A percentile compares a stretch with the other conserved stretches of the same genome.
These are phyloP conservation scores for bread wheat (Triticum aestivum) DNA, from an alignment of 176 grass and related monocot species.

Conservation along the genomic window DNA sequence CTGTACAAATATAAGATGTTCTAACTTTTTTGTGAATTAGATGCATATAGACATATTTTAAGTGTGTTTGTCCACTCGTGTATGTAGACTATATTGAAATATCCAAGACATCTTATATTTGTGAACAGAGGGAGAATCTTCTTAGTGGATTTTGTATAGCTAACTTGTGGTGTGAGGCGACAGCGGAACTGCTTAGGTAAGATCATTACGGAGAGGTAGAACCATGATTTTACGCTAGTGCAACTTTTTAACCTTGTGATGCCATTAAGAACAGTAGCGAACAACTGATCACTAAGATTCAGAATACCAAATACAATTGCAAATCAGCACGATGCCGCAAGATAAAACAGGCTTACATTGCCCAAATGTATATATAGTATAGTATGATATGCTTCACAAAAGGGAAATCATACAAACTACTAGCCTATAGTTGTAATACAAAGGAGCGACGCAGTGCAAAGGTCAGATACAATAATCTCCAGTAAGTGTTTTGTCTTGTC, in stretches of 20 bases:
- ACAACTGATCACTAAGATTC: not conserved
- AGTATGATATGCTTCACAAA: slow-evolving; percentile 4
- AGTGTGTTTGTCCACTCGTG: no score
- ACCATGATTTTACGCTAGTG: no score
- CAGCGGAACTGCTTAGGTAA: not conserved
- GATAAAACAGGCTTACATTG: not conserved
- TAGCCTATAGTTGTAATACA: slow-evolving; percentile 35
- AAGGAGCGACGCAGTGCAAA: not conserved
- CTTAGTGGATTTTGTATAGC: no score
- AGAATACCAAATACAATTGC: not conserved
- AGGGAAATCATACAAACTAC: not conserved
- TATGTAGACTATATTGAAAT: no score
- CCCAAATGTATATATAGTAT: not conserved
- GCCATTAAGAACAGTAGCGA: not conserved
- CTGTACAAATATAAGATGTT: no score
- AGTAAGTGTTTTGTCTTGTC: not conserved
- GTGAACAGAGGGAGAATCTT: no score
- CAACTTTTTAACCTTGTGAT: no score
- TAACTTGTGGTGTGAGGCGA: no score
- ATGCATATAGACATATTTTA: no score
- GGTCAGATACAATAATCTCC: not conserved
- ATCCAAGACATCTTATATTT: no score
- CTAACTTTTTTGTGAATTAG: no score
- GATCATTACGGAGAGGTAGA: no score
- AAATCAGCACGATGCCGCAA: not conserved